A percentile compares a stretch with the other conserved stretches of the same genome.
These are phyloP conservation scores for Drechslerella stenobrocha DNA, from an alignment of 2,329 filamentous ascomycete species.

Conservation along the genomic window DNA sequence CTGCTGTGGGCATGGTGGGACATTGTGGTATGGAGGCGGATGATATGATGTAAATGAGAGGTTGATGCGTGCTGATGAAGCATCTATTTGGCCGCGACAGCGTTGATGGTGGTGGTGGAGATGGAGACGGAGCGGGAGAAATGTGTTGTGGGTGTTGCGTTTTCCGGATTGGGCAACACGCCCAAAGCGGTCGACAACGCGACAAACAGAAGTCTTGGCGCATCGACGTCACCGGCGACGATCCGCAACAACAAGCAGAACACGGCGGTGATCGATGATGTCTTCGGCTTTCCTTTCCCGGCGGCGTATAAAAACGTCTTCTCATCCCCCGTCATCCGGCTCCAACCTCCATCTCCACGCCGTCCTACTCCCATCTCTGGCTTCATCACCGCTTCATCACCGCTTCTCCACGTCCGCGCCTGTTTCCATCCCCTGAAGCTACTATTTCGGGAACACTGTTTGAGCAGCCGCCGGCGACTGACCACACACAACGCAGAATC, in stretches of 20 bases:
- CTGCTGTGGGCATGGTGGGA: neutral
- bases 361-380: conserved; percentile 2
- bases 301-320: too few relatives aligned
- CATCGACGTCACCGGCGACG: too few relatives aligned
- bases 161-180: conserved; percentile 21
- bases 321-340: neutral
- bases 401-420: neutral
- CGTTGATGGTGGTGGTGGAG: neutral
- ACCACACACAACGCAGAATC: conserved; percentile 5
- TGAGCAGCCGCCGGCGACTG: neutral
- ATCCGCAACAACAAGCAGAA: too few relatives aligned
- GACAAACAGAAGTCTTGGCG: too few relatives aligned
- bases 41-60: neutral
- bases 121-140: neutral
- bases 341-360: neutral
- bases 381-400: neutral
- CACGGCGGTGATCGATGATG: neutral
- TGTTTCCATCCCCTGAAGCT: neutral
- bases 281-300: neutral
- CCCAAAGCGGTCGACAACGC: conserved; percentile 1
- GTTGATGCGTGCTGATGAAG: too few relatives aligned
- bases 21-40: neutral
- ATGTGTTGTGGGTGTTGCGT: conserved; percentile 21
- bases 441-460: conserved; percentile 8
- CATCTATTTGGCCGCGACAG: too few relatives aligned